phyloP scores from a whole-genome alignment of 768 basidiomycete species.

The Panaeolus cyanescens region DNA sequence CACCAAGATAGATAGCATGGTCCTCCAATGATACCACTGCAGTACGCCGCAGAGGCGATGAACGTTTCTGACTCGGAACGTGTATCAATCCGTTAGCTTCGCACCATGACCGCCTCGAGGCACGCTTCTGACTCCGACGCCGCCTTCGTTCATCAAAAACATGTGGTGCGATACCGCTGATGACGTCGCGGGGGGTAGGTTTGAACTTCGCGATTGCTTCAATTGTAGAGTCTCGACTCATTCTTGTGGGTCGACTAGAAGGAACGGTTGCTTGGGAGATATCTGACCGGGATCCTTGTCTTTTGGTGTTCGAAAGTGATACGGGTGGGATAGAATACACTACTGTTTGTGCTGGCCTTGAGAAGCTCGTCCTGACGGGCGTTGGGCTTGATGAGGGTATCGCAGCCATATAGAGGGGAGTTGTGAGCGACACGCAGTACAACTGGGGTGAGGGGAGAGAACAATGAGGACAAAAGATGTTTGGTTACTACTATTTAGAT shows the following conservation, averaged over 20 bases:
- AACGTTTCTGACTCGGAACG: constrained; percentile 15
- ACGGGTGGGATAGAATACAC: not conserved
- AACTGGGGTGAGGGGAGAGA: constrained; percentile 12
- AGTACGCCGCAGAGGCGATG: constrained; percentile 35
- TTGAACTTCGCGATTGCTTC: constrained; percentile 41
- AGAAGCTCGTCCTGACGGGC: not conserved
- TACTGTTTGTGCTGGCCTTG: not conserved
- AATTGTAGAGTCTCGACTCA: constrained; percentile 14
- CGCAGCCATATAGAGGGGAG: not conserved
- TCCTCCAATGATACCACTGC: constrained; percentile 35
- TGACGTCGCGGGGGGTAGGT: constrained; percentile 41
- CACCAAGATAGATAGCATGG: constrained; percentile 32
- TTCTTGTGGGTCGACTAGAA: not conserved
- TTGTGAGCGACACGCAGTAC: constrained; percentile 1
- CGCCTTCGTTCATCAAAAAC: constrained; percentile 41
- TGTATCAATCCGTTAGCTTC: constrained; percentile 5
- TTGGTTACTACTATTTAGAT: constrained; percentile 5
- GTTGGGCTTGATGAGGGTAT: not conserved
- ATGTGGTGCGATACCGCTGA: constrained; percentile 47
- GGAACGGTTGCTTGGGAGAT: not conserved
- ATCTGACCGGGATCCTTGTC: not conserved
- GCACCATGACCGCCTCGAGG: constrained; percentile 22
- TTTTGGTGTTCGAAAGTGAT: not conserved
- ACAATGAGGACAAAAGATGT: constrained; percentile 10
- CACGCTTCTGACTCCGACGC: constrained; percentile 25